These are phyloP conservation scores for Neurospora terricola DNA, from an alignment of 495 filamentous ascomycete species.

Conservation along the genomic window DNA sequence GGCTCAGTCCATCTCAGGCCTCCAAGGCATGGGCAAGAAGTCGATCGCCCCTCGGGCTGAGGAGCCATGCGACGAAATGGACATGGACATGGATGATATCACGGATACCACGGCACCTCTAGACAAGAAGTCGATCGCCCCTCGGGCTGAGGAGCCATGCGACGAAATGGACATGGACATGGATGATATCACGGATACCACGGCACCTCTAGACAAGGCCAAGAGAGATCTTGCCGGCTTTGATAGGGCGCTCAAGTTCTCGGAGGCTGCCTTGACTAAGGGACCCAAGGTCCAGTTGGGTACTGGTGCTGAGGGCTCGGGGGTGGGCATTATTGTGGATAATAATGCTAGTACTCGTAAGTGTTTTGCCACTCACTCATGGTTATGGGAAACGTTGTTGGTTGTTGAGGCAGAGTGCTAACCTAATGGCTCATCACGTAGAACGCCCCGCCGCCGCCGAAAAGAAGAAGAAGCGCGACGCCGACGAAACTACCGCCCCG, in stretches of 20 bases:
- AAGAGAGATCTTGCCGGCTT: conserved; percentile 39
- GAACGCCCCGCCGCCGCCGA: not conserved
- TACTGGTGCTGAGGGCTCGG: conserved; percentile 36
- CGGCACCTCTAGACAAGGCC: conserved; percentile 1
- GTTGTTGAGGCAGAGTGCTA: no score
- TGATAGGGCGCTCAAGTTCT: conserved; percentile 37
- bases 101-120: conserved; percentile 1
- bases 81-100: not conserved
- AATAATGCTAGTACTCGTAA: conserved; percentile 23
- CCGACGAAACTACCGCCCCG: conserved; percentile 17
- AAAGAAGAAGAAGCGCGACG: conserved; percentile 17
- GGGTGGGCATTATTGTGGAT: conserved; percentile 40
- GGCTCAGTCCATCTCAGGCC: conserved; percentile 30
- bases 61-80: not conserved
- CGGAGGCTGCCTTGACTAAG: conserved; percentile 36
- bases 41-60: conserved; percentile 29
- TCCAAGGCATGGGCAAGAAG: conserved; percentile 42
- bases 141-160: conserved; percentile 15
- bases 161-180: not conserved
- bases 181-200: conserved; percentile 1
- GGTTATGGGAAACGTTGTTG: no score
- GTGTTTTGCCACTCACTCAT: no score
- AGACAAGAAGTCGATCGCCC: conserved; percentile 33
- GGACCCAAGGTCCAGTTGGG: conserved; percentile 37
- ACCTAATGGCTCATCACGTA: no score